These are phyloP conservation scores for Rhodotorula taiwanensis DNA, from an alignment of 768 basidiomycete genomes.

Conservation along the genomic window DNA sequence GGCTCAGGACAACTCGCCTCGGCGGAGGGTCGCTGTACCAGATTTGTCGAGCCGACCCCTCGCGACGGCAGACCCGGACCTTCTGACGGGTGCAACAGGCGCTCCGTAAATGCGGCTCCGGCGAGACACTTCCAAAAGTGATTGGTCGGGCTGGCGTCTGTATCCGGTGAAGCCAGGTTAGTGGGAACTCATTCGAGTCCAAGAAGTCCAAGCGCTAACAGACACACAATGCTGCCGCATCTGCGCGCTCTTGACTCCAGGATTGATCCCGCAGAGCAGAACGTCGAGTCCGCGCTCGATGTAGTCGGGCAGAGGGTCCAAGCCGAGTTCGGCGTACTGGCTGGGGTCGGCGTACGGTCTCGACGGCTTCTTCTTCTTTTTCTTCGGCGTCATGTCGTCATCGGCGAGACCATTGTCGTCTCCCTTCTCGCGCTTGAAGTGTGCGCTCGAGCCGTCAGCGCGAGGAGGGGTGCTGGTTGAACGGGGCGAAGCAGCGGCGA, in stretches of 20 bases:
- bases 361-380: conserved; percentile 21
- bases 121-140: conserved; percentile 23
- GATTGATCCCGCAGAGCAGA: conserved; percentile 24
- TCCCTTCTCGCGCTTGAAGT: neutral
- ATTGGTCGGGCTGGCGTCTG: conserved; percentile 35
- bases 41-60: conserved; percentile 22
- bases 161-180: neutral
- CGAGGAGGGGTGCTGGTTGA: neutral
- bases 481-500: neutral
- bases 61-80: conserved; percentile 5
- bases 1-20: conserved; percentile 3
- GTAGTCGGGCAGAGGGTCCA: conserved; percentile 18
- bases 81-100: conserved; percentile 16
- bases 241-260: conserved; percentile 13
- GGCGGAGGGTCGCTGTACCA: conserved; percentile 9
- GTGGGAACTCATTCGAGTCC: no score
- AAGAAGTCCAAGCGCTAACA: no score
- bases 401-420: neutral
- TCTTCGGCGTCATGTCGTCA: neutral
- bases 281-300: neutral
- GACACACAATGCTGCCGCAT: conserved; percentile 17
- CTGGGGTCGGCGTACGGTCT: conserved; percentile 18
- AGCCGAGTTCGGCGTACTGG: conserved; percentile 17
- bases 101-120: conserved; percentile 21
- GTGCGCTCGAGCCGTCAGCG: neutral